Conservation (phyloP, 176 grass and related monocot genomes). For the Musa beccarii region DNA sequence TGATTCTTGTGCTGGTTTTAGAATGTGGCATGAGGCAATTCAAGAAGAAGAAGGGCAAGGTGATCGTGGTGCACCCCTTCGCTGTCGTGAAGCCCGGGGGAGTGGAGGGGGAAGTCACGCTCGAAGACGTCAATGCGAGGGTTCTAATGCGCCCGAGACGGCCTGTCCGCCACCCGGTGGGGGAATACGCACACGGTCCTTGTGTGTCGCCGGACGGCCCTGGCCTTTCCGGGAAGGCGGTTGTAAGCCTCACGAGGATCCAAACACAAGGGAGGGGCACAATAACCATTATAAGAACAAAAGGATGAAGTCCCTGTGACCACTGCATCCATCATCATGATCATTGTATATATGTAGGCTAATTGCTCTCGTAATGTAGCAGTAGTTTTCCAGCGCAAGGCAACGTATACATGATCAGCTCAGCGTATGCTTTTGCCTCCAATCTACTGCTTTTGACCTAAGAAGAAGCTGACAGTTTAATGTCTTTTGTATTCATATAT, state of each 20-base stretch:
- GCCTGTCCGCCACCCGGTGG: slow-evolving; percentile 86
- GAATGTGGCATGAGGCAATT: not conserved
- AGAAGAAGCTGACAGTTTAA: no score
- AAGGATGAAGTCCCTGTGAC: slow-evolving; percentile 23
- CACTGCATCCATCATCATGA: no score
- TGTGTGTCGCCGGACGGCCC: slow-evolving; percentile 44
- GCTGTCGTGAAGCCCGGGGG: slow-evolving; percentile 81
- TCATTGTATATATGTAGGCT: no score
- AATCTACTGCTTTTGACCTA: no score
- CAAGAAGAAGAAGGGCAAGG: not conserved
- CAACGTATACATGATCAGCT: no score
- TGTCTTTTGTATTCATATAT: no score
- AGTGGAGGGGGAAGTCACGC: slow-evolving; percentile 69
- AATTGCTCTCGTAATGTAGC: no score
- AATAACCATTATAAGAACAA: slow-evolving; percentile 89
- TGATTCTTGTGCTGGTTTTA: not conserved
- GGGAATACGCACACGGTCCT: slow-evolving; percentile 67
- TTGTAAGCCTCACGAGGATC: slow-evolving; percentile 67
- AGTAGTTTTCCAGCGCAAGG: no score
- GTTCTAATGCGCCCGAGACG: slow-evolving; percentile 57
- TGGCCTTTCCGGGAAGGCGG: slow-evolving; percentile 71
- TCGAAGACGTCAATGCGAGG: slow-evolving; percentile 86
- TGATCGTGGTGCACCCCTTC: slow-evolving; percentile 56
- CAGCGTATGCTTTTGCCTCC: no score
- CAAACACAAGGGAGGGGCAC: slow-evolving; percentile 75